These are phyloP conservation scores for Penicillium sp. DNA, from an alignment of 2,329 filamentous ascomycete species.

Conservation along the genomic window DNA sequence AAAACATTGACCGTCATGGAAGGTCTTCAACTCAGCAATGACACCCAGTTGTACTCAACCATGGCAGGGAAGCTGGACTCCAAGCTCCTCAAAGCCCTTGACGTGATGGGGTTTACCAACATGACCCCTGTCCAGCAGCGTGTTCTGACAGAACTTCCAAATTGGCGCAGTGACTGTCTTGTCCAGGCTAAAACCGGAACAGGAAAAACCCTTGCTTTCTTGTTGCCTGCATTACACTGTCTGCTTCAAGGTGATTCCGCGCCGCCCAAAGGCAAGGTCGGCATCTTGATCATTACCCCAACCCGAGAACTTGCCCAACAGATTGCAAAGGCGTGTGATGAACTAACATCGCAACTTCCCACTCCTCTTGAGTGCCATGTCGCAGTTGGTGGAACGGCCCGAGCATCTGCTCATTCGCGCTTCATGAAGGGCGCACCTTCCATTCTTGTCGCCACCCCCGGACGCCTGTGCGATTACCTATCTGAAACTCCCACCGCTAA, in stretches of 20 bases:
- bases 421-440: slow-evolving; percentile 30
- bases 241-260: slow-evolving; percentile 34
- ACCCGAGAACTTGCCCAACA: slow-evolving; percentile 51
- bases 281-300: slow-evolving; percentile 48
- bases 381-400: slow-evolving; percentile 41
- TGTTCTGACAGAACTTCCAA: slow-evolving; percentile 51
- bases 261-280: slow-evolving; percentile 37
- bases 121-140: slow-evolving; percentile 57
- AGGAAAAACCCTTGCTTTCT: slow-evolving; percentile 50
- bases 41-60: slow-evolving; percentile 25
- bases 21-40: slow-evolving; percentile 14
- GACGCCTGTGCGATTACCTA: slow-evolving; percentile 48
- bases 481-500: slow-evolving; percentile 38
- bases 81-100: slow-evolving; percentile 30
- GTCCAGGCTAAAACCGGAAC: slow-evolving; percentile 54
- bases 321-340: slow-evolving; percentile 47
- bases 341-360: slow-evolving; percentile 41
- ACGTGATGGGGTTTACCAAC: slow-evolving; percentile 32
- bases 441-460: slow-evolving; percentile 49
- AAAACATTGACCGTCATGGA: slow-evolving; percentile 10
- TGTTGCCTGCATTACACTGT: slow-evolving; percentile 48
- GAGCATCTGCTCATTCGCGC: slow-evolving; percentile 24
- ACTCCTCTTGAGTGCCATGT: slow-evolving; percentile 43
- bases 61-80: slow-evolving; percentile 37
- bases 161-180: slow-evolving; percentile 50